phyloP scores from a whole-genome alignment of 2,329 filamentous ascomycete genomes.

The Aspergillus brunneoviolaceus region DNA sequence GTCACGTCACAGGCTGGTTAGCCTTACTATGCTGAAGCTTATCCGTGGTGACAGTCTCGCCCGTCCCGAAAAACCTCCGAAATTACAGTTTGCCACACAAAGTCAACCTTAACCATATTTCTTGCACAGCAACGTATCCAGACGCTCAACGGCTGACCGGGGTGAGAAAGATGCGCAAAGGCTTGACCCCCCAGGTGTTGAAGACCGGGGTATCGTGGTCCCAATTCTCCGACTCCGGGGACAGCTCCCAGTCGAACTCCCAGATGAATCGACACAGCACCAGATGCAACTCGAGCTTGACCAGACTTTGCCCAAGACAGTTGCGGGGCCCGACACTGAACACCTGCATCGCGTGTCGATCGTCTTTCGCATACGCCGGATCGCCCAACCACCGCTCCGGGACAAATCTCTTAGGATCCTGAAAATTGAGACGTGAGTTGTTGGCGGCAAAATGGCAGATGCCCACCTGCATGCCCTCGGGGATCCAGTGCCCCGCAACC shows the following conservation, averaged over 20 bases:
- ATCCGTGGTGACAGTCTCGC: too few relatives aligned
- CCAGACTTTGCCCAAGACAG: constrained; percentile 46
- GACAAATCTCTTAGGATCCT: constrained; percentile 14
- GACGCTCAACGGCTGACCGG: neutral
- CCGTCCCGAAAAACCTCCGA: too few relatives aligned
- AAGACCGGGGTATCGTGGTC: neutral
- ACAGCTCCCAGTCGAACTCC: neutral
- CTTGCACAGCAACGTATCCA: too few relatives aligned
- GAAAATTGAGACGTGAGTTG: constrained; percentile 11
- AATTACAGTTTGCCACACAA: too few relatives aligned
- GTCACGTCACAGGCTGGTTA: too few relatives aligned
- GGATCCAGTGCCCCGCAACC: constrained; percentile 7
- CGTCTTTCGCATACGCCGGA: constrained; percentile 43
- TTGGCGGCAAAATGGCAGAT: neutral
- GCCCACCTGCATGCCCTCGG: neutral
- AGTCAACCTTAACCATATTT: too few relatives aligned
- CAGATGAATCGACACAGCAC: neutral
- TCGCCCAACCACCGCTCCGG: constrained; percentile 20
- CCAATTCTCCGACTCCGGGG: neutral
- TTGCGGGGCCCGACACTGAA: constrained; percentile 52
- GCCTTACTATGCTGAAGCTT: too few relatives aligned
- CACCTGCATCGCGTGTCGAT: constrained; percentile 47
- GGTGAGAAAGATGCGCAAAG: neutral
- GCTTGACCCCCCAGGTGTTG: neutral
- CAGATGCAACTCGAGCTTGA: neutral